A percentile compares a stretch with the other conserved stretches of the same genome.
Conservation (phyloP, 1,284 basidiomycete genomes). For the Gomphus bonarii region DNA sequence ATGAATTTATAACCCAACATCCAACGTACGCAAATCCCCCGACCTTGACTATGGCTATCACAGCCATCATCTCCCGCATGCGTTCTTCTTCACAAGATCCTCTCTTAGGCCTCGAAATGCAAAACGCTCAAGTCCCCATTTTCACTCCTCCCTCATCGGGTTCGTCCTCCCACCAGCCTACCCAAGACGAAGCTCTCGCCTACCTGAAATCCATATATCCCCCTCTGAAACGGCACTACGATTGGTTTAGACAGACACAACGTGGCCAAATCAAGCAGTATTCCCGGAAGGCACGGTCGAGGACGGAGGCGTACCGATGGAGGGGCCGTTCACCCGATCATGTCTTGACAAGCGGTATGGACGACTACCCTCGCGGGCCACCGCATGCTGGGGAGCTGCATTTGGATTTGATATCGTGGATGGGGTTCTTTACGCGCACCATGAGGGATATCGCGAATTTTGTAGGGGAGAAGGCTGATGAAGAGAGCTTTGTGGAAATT, state of each 20-base stretch:
- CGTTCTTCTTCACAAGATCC: constrained; percentile 42
- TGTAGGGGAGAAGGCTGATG: constrained; percentile 76
- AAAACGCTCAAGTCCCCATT: constrained; percentile 36
- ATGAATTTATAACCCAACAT: constrained; percentile 86
- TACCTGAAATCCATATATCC: constrained; percentile 77
- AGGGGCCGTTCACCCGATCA: constrained; percentile 81
- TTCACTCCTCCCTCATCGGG: constrained; percentile 16
- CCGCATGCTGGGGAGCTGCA: constrained; percentile 89
- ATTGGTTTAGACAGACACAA: constrained; percentile 93
- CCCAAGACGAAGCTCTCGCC: constrained; percentile 44
- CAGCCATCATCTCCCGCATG: constrained; percentile 75
- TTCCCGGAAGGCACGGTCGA: constrained; percentile 68
- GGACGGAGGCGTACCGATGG: constrained; percentile 89
- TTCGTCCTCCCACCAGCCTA: constrained; percentile 15
- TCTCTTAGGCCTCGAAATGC: constrained; percentile 48
- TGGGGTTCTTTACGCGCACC: constrained; percentile 86
- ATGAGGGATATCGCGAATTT: constrained; percentile 82
- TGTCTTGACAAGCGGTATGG: constrained; percentile 88
- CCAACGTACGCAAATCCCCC: constrained; percentile 92
- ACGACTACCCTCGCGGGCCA: constrained; percentile 86
- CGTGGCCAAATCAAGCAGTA: constrained; percentile 89
- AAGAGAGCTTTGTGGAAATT: constrained; percentile 61
- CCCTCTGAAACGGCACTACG: constrained; percentile 82
- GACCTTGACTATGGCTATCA: constrained; percentile 84
- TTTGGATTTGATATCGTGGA: constrained; percentile 88